Evolutionary conservation across 345 rosid genomes (phyloP).

Genomic region (Eucalyptus regnans): DNA sequence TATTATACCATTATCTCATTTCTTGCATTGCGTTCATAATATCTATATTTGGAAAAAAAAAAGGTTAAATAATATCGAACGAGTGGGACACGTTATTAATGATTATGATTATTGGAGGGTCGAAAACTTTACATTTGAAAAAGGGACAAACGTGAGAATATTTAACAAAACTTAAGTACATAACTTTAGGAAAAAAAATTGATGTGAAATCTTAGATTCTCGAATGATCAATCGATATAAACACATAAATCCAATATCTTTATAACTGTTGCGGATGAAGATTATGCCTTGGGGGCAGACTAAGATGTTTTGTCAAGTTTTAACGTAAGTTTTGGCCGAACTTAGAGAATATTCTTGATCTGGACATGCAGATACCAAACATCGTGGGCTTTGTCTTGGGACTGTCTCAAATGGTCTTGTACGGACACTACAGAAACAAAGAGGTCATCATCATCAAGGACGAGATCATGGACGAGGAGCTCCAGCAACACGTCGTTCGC

Average conservation of each 20-base stretch:
- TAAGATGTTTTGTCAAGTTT: not conserved
- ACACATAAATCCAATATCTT: not conserved
- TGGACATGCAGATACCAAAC: conserved; percentile 52
- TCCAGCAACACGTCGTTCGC: conserved; percentile 5
- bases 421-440: conserved; percentile 35
- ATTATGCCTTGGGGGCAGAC: not conserved
- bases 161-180: not conserved
- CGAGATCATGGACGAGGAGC: not conserved
- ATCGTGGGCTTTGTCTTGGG: conserved; percentile 65
- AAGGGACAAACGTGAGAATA: not conserved
- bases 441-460: not conserved
- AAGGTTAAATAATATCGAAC: not conserved
- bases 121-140: not conserved
- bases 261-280: not conserved
- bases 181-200: not conserved
- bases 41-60: not conserved
- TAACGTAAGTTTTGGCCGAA: not conserved
- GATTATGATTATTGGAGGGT: not conserved
- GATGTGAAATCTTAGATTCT: not conserved
- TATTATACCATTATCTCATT: not conserved
- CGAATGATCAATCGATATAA: not conserved
- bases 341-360: not conserved
- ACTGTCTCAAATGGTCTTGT: conserved; percentile 56
- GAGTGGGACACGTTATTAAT: not conserved
- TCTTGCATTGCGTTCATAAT: not conserved